Evolutionary conservation across 2,329 filamentous ascomycete genomes (phyloP).

Genomic region (Parastagonospora nodorum): DNA sequence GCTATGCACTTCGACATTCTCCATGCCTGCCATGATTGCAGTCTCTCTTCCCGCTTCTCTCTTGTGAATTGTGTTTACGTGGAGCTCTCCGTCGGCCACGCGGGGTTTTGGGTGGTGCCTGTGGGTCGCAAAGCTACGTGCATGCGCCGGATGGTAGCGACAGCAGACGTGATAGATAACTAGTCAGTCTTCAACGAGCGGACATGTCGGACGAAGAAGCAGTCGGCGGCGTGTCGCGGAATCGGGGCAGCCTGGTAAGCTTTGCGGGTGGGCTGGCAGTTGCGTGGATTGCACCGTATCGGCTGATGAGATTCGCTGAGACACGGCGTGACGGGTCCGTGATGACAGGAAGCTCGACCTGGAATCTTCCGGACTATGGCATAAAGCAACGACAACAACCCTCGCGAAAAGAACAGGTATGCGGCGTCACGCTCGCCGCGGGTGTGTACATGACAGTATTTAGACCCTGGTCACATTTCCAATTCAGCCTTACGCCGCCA

Average conservation of each 20-base stretch:
- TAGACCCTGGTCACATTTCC: conserved; percentile 5
- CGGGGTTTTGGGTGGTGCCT: conserved; percentile 11
- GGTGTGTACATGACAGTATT: conserved; percentile 3
- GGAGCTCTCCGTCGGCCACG: conserved; percentile 1
- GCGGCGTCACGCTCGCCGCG: not conserved
- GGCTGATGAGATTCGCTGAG: not conserved
- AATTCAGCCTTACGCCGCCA: conserved; percentile 18
- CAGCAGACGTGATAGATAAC: not conserved
- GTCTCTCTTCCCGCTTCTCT: not conserved
- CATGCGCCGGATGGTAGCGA: conserved; percentile 2
- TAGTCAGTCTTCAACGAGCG: conserved; percentile 20
- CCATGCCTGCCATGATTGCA: conserved; percentile 81
- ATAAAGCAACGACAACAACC: not conserved
- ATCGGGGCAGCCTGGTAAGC: conserved; percentile 7
- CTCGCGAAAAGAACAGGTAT: conserved; percentile 1
- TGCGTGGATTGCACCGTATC: not conserved
- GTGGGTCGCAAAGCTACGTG: not conserved
- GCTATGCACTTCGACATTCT: conserved; percentile 96
- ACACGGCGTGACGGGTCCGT: not conserved
- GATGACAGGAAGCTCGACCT: not conserved
- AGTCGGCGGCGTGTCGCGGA: conserved; percentile 4
- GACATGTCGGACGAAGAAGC: conserved; percentile 14
- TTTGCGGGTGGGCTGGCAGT: conserved; percentile 10
- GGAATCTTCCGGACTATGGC: not conserved
- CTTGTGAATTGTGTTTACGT: not conserved